Percentiles rank a stretch among this genome's conserved stretches.
phyloP scores from a whole-genome alignment of 2,329 filamentous ascomycete species.

The Aspergillus proliferans region DNA sequence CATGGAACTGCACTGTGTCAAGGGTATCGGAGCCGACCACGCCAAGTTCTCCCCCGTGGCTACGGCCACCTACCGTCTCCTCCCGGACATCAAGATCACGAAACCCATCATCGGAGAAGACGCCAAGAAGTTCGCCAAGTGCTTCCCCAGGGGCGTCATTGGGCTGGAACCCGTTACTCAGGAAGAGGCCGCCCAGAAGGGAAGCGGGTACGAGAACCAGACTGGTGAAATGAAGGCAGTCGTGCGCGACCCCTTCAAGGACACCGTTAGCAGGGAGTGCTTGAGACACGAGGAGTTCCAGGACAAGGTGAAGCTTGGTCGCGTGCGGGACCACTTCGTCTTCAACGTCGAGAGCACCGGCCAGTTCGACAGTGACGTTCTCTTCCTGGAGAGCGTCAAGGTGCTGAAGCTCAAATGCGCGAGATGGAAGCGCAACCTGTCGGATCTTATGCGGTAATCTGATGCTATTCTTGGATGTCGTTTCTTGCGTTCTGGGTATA shows the following conservation, averaged over 20 bases:
- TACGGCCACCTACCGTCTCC: constrained; percentile 83
- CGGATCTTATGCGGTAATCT: constrained; percentile 35
- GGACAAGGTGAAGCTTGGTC: constrained; percentile 87
- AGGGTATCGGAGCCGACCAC: constrained; percentile 89
- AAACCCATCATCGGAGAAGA: constrained; percentile 79
- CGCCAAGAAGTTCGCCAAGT: constrained; percentile 80
- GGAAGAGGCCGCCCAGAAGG: constrained; percentile 55
- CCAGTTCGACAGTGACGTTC: constrained; percentile 86
- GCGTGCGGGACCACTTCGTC: constrained; percentile 92
- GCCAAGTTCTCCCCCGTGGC: constrained; percentile 96
- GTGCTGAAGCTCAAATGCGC: constrained; percentile 76
- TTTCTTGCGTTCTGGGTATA: constrained; percentile 12
- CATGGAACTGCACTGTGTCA: constrained; percentile 86
- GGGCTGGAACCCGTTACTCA: constrained; percentile 65
- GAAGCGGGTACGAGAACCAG: constrained; percentile 64
- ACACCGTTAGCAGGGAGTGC: constrained; percentile 91
- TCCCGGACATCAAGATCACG: constrained; percentile 80
- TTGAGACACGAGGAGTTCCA: constrained; percentile 88
- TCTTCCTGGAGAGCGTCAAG: constrained; percentile 86
- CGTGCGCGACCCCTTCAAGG: constrained; percentile 80
- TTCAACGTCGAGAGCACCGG: constrained; percentile 92
- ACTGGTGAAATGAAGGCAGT: constrained; percentile 81
- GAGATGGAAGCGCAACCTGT: constrained; percentile 40
- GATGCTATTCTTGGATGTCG: background rate
- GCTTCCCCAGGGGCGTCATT: constrained; percentile 87